Evolutionary conservation across 2,329 filamentous ascomycete genomes (phyloP), one percentile per base, ranked within the genome.

Genomic region (Aspergillus sp.): DNA sequence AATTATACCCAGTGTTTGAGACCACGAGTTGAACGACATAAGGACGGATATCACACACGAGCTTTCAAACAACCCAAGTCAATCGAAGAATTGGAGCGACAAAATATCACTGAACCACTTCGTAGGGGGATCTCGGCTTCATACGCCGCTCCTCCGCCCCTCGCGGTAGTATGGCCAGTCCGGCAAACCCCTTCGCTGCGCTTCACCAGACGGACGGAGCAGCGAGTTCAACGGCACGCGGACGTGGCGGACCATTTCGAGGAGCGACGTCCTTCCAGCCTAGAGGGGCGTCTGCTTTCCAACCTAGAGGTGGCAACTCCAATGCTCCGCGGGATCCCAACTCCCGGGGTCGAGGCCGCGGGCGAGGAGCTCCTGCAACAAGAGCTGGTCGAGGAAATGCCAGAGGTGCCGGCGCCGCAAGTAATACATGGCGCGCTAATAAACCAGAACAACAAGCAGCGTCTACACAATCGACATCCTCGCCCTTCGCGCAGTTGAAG

Each of bases 161-260:
- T 55, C 46, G 61, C 65, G 67, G 63, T 64, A 71, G 62, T 54
- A 73, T 73, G 71, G 66, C 68, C 59, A 64, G 64, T 58, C 66
- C 69, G 41, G 63, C 68, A 43, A 71, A 67, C 56, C 65, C 69
- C 44, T 71, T 70, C 61, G 57, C 62, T 57, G 62, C 60, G 51
- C 64, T 65, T 33, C 62, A 62, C 54, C 70, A 70, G 58, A 66
- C 62, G 57, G 63, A 64, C 60, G 69, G 66, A 50, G 60, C 62
- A 49, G 60, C 64, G 43, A 61, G 57, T 41, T 56, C 66, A 55
- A 58, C 59, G 49, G 62, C 63, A 41, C 67, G 68, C 56, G 70
- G 70, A 56, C 65, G 67, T 33, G 69, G 69, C 48, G 62, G 64
- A 57, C 27, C 52, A 9, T 35, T 61, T 15, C 58, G 56, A 7